Percentiles rank a stretch among this genome's conserved stretches.
These are phyloP conservation scores for Pinus taeda DNA, from an alignment of 75 land plant genomes.

Conservation along the genomic window DNA sequence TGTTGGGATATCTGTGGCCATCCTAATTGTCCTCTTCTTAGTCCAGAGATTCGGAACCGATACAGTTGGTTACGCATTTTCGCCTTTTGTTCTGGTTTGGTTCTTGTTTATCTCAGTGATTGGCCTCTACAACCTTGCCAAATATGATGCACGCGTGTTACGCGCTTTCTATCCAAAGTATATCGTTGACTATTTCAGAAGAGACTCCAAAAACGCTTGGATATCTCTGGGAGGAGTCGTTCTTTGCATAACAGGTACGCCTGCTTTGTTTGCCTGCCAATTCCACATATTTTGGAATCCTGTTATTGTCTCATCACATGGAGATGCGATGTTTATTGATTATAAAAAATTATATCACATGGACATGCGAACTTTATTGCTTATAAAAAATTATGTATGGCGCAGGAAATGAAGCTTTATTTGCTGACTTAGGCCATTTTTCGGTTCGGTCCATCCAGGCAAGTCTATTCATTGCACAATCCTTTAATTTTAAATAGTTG, in stretches of 20 bases:
- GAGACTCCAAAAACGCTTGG: conserved; percentile 60
- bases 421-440: conserved; percentile 83
- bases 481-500: no score
- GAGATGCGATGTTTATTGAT: no score
- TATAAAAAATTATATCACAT: no score
- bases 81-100: conserved; percentile 64
- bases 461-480: conserved; percentile 24
- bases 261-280: conserved; percentile 16
- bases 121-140: conserved; percentile 61
- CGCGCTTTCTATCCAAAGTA: conserved; percentile 63
- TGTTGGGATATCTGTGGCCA: conserved; percentile 49
- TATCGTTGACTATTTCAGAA: conserved; percentile 48
- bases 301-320: not conserved
- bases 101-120: conserved; percentile 43
- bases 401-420: conserved; percentile 71
- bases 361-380: no score
- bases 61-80: conserved; percentile 63
- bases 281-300: not conserved
- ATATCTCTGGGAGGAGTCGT: conserved; percentile 72
- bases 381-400: not conserved
- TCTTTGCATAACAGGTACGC: conserved; percentile 42
- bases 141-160: conserved; percentile 46
- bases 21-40: conserved; percentile 47
- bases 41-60: conserved; percentile 71
- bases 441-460: conserved; percentile 46